Conservation (phyloP, 2,329 filamentous ascomycete species). For the Nectriaceae sp. region DNA sequence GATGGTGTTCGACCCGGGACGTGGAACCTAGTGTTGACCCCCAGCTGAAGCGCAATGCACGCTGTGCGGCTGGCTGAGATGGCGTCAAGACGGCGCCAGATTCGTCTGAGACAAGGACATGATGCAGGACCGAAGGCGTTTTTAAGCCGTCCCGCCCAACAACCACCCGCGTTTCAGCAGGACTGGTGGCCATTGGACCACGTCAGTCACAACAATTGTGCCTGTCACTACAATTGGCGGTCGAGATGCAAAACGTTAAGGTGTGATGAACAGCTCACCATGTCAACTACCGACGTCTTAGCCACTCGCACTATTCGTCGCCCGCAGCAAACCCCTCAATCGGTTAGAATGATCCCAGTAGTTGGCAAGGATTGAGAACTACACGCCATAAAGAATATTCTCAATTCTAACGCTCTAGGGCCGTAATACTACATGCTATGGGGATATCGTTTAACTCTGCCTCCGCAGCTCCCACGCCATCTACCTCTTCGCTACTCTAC, state of each 20-base stretch:
- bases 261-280: background rate
- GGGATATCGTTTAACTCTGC: constrained; percentile 5
- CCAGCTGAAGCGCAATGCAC: too few relatives aligned
- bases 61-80: constrained; percentile 13
- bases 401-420: background rate
- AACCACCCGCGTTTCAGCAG: constrained; percentile 5
- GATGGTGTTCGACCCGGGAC: constrained; percentile 8
- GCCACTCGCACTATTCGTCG: background rate
- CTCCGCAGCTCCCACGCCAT: too few relatives aligned
- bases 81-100: constrained; percentile 15
- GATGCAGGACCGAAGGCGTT: background rate
- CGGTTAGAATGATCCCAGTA: background rate
- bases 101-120: constrained; percentile 17
- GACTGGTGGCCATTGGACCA: background rate
- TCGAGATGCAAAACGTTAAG: background rate
- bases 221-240: background rate
- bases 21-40: constrained; percentile 4
- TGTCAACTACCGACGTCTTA: background rate
- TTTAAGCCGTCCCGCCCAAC: constrained; percentile 6
- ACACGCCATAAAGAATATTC: background rate
- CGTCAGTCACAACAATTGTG: background rate
- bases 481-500: constrained; percentile 34
- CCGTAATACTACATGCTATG: constrained; percentile 2
- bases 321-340: background rate
- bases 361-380: background rate